Base-by-base conservation (phyloP, 1,284 basidiomycete species). In the Phellinidium pouzarii region DNA sequence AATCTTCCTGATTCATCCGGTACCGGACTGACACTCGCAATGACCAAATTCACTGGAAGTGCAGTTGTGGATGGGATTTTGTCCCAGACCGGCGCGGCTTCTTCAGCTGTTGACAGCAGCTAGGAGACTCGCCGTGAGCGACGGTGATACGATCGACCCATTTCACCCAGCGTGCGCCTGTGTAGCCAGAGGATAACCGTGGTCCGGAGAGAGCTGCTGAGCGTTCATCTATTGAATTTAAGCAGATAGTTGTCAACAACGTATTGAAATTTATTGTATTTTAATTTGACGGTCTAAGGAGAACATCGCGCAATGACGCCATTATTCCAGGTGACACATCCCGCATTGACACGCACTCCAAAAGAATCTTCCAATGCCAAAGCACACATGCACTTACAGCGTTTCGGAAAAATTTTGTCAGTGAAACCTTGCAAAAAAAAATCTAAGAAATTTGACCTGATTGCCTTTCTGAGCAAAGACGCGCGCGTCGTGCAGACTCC, bases 151-250 rank as follows among this genome's bases (percentile, higher is more conserved):
- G 76, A 58, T 85, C 82, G 0, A 87, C 68, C 86, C 86, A 89
- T 70, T 89, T 88, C 17, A 87, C 82, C 82, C 84, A 87, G 14
- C 86, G 77, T 17, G 82, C 87, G 11, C 85, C 86, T 11, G 80
- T 72, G 60, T 76, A 80, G 1, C 87, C 85, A 0, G 86, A 0
- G 86, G 86, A 5, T 76, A 83, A 0, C 87, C 86, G 52, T 84
- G 85, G 45, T 82, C 77, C 1, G 81, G 71, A 12, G 75, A 72
- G 9, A 89, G 67, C 0, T 72, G 67, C 51, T 80, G 74, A 14
- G 72, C 76, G 56, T 87, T 87, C 82, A 87, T 86, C 83, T 84
- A 49, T 3, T n/a, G n/a, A n/a, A n/a, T n/a, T n/a, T n/a, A n/a
- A n/a, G n/a, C n/a, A n/a, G n/a, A n/a, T n/a, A n/a, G n/a, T n/a